phyloP scores from a whole-genome alignment of 345 rosid species.

The Acer negundo region DNA sequence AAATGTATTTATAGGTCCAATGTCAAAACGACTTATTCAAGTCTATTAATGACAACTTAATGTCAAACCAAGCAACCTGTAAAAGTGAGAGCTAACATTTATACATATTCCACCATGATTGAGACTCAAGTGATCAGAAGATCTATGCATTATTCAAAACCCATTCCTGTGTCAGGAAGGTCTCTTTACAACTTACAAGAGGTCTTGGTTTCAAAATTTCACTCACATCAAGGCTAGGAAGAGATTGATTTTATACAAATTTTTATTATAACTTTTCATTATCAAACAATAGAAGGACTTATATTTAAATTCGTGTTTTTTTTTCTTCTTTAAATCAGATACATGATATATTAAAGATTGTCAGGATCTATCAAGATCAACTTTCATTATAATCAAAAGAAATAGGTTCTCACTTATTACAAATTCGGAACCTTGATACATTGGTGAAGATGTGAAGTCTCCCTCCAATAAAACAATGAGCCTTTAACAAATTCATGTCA shows the following conservation, averaged over 20 bases:
- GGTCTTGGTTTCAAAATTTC: neutral
- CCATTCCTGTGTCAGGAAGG: neutral
- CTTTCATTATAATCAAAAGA: no score
- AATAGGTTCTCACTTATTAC: no score
- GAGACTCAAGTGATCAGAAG: neutral
- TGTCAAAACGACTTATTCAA: constrained; percentile 2
- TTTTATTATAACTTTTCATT: no score
- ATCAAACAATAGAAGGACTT: neutral
- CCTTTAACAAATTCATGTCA: no score
- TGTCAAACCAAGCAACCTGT: neutral
- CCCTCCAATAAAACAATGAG: no score
- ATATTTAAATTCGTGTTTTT: no score
- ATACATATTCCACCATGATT: neutral
- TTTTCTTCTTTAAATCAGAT: no score
- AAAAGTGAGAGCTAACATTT: no score
- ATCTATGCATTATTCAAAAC: neutral
- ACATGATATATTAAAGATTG: no score
- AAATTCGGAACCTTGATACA: no score
- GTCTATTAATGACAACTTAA: constrained; percentile 4
- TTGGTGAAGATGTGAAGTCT: no score
- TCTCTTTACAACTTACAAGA: neutral
- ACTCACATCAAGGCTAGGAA: neutral
- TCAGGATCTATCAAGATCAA: no score
- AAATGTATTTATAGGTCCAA: neutral
- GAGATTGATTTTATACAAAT: neutral